A percentile compares a stretch with the other conserved stretches of the same genome.
Conservation (phyloP, 805 yeast species). For the Saccharomycopsis microspora region DNA sequence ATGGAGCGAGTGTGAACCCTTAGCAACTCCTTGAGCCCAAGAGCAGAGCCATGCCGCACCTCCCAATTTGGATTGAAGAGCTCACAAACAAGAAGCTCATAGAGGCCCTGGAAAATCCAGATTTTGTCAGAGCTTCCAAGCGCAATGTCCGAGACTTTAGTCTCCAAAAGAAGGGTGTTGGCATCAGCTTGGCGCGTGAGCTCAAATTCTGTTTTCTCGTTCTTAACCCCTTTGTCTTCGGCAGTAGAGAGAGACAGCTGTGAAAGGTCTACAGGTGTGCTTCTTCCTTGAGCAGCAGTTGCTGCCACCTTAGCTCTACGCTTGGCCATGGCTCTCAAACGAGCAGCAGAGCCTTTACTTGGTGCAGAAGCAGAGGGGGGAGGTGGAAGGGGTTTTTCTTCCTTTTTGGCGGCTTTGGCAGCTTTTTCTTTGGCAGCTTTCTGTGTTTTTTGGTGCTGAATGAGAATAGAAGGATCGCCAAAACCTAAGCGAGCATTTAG, state of each 20-base stretch:
- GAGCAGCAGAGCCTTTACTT: conserved; percentile 38
- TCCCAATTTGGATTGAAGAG: conserved; percentile 88
- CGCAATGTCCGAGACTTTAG: conserved; percentile 38
- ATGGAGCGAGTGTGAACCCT: conserved; percentile 77
- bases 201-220: conserved; percentile 29
- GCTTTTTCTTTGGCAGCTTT: neutral
- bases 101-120: conserved; percentile 94
- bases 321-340: conserved; percentile 90
- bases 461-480: conserved; percentile 20
- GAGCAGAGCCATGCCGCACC: conserved; percentile 87
- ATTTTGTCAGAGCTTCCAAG: conserved; percentile 60
- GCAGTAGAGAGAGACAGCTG: conserved; percentile 57
- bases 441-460: conserved; percentile 11
- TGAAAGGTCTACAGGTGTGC: conserved; percentile 51
- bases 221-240: conserved; percentile 19
- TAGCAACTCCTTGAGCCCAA: conserved; percentile 82
- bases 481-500: conserved; percentile 31
- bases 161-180: conserved; percentile 75
- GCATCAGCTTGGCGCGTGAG: conserved; percentile 74
- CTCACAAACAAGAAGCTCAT: conserved; percentile 68
- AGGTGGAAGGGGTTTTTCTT: conserved; percentile 14
- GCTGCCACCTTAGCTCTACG: conserved; percentile 73
- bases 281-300: conserved; percentile 33
- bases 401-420: conserved; percentile 4
- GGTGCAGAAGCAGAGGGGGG: conserved; percentile 17